A percentile compares a stretch with the other conserved stretches of the same genome.
Evolutionary conservation across 164 flowering plant genomes (phyloP).

Genomic region (Akebia trifoliata): DNA sequence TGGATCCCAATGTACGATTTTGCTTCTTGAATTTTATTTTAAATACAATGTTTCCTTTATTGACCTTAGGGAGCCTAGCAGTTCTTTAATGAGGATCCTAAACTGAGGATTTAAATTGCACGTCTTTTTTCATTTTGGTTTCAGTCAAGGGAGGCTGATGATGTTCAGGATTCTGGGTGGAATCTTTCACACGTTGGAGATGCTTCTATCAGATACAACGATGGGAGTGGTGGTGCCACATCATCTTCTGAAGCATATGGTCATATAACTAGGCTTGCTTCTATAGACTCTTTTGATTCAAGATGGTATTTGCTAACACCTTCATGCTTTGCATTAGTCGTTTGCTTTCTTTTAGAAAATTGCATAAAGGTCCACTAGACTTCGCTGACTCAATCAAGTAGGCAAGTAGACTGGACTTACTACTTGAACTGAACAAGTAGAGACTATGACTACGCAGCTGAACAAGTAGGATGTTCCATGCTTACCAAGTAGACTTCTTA

Average conservation of each 20-base stretch:
- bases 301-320: constrained; percentile 57
- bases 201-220: constrained; percentile 35
- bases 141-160: constrained; percentile 42
- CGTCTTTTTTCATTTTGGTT: constrained; percentile 14
- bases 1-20: constrained; percentile 43
- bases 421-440: too few relatives aligned
- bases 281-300: constrained; percentile 97
- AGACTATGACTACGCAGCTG: too few relatives aligned
- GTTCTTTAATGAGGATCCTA: too few relatives aligned
- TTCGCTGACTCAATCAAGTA: too few relatives aligned
- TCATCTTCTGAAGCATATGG: constrained; percentile 60
- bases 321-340: background rate
- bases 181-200: constrained; percentile 77
- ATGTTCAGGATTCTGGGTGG: constrained; percentile 59
- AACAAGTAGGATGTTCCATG: too few relatives aligned
- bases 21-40: background rate
- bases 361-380: background rate
- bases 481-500: too few relatives aligned
- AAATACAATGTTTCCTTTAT: background rate
- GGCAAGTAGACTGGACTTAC: background rate
- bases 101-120: background rate
- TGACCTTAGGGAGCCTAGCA: too few relatives aligned
- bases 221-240: constrained; percentile 46
- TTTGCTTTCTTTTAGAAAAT: background rate
- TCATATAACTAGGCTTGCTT: constrained; percentile 77